Conservation (phyloP, 2,329 filamentous ascomycete genomes). For the Cyclaneusma minus region DNA sequence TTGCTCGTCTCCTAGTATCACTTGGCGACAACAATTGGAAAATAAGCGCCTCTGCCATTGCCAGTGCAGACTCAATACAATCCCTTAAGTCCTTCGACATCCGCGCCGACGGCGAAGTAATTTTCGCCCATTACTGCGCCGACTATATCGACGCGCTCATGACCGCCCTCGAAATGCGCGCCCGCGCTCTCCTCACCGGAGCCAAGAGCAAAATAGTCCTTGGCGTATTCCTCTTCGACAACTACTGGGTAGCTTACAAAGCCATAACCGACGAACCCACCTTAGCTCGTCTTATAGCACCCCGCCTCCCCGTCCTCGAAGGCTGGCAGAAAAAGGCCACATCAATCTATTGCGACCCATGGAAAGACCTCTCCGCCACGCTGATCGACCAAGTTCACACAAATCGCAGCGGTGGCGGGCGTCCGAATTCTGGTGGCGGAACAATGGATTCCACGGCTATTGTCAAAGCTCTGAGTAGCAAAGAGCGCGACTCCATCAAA, state of each 20-base stretch:
- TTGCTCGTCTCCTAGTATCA: conserved; percentile 82
- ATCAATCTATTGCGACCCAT: conserved; percentile 67
- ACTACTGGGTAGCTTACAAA: conserved; percentile 67
- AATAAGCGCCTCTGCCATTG: conserved; percentile 33
- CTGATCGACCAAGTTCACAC: conserved; percentile 90
- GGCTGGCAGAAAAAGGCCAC: conserved; percentile 79
- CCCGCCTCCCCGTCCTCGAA: conserved; percentile 54
- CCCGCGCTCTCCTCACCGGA: conserved; percentile 51
- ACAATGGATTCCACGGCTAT: conserved; percentile 63
- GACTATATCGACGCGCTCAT: conserved; percentile 80
- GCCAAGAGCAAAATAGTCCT: conserved; percentile 66
- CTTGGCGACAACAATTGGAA: conserved; percentile 89
- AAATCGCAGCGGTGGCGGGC: conserved; percentile 40
- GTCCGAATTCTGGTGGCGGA: conserved; percentile 55
- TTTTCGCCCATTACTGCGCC: conserved; percentile 78
- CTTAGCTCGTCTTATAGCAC: conserved; percentile 57
- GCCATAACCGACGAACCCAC: conserved; percentile 47
- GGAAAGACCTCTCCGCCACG: conserved; percentile 73
- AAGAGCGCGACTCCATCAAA: conserved; percentile 94
- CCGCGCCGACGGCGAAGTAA: conserved; percentile 70
- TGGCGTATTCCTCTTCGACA: conserved; percentile 86
- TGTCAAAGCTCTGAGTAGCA: conserved; percentile 68
- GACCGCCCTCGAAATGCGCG: conserved; percentile 58
- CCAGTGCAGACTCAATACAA: conserved; percentile 46
- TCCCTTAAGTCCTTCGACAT: conserved; percentile 73